phyloP scores from a whole-genome alignment of 2,329 filamentous ascomycete genomes.

The Hortaea werneckii region DNA sequence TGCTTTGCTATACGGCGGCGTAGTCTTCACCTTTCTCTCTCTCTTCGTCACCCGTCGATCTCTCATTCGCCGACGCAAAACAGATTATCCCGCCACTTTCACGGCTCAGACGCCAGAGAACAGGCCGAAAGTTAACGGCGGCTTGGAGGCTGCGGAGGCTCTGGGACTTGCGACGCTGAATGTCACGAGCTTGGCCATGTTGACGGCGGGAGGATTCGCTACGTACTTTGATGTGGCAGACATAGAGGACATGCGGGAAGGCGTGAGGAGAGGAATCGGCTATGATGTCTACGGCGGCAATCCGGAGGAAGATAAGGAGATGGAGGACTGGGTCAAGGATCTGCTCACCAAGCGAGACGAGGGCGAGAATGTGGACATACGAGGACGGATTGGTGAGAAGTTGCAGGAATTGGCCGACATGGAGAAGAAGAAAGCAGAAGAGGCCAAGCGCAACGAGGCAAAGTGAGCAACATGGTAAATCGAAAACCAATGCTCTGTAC shows the following conservation, averaged over 20 bases:
- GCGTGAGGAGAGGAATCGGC: constrained; percentile 45
- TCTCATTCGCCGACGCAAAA: constrained; percentile 51
- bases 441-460: neutral
- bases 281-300: constrained; percentile 49
- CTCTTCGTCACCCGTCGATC: constrained; percentile 54
- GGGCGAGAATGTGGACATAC: constrained; percentile 25
- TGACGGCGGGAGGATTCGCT: constrained; percentile 61
- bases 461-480: neutral
- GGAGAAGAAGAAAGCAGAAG: constrained; percentile 8
- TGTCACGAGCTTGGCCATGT: constrained; percentile 63
- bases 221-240: constrained; percentile 65
- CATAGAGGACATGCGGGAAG: constrained; percentile 46
- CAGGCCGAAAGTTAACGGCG: constrained; percentile 38
- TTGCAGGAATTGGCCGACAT: constrained; percentile 20
- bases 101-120: constrained; percentile 45
- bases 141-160: constrained; percentile 69
- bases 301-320: constrained; percentile 41
- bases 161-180: constrained; percentile 82
- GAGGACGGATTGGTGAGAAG: constrained; percentile 20
- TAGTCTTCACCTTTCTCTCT: constrained; percentile 64
- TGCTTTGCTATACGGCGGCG: constrained; percentile 60
- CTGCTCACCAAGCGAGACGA: constrained; percentile 40
- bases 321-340: constrained; percentile 43
- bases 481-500: neutral
- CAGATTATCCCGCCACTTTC: constrained; percentile 62